phyloP scores from a whole-genome alignment of 1,284 basidiomycete genomes.

The Ustanciosporium gigantosporum region DNA sequence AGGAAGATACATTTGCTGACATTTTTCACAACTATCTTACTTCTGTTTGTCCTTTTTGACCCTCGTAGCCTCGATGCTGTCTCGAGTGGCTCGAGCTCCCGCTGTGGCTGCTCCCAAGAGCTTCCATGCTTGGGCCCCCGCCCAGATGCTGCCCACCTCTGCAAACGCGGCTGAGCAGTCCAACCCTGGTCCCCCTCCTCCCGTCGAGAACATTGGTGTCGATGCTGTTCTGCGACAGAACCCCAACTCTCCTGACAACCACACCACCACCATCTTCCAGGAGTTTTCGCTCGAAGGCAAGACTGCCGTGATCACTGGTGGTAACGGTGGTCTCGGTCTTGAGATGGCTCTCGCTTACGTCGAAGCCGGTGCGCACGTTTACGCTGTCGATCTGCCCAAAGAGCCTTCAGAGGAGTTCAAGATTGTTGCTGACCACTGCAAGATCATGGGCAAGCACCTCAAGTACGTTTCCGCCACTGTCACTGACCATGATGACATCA shows the following conservation, averaged over 20 bases:
- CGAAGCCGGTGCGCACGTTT: constrained; percentile 77
- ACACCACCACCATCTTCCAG: constrained; percentile 66
- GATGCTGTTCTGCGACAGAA: constrained; percentile 54
- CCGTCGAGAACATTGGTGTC: constrained; percentile 57
- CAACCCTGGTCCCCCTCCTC: constrained; percentile 57
- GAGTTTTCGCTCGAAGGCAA: constrained; percentile 77
- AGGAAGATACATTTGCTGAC: neutral
- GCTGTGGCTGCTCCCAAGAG: constrained; percentile 18
- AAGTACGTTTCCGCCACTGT: constrained; percentile 61
- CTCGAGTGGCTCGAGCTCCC: constrained; percentile 26
- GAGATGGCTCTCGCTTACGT: constrained; percentile 77
- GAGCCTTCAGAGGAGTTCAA: constrained; percentile 72
- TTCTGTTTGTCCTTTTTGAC: neutral
- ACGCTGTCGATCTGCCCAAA: constrained; percentile 74
- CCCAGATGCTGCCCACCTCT: constrained; percentile 26
- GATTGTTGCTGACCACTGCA: constrained; percentile 60
- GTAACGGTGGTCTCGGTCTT: constrained; percentile 77
- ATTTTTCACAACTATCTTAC: neutral
- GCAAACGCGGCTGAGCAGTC: constrained; percentile 38
- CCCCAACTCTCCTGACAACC: constrained; percentile 47
- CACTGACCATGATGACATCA: constrained; percentile 67
- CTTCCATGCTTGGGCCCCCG: constrained; percentile 35
- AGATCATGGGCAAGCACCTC: constrained; percentile 70
- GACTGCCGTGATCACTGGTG: constrained; percentile 69
- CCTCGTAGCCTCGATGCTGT: constrained; percentile 29